These are phyloP conservation scores for Guadua angustifolia DNA, from an alignment of 176 grass and related monocot species.

Conservation along the genomic window DNA sequence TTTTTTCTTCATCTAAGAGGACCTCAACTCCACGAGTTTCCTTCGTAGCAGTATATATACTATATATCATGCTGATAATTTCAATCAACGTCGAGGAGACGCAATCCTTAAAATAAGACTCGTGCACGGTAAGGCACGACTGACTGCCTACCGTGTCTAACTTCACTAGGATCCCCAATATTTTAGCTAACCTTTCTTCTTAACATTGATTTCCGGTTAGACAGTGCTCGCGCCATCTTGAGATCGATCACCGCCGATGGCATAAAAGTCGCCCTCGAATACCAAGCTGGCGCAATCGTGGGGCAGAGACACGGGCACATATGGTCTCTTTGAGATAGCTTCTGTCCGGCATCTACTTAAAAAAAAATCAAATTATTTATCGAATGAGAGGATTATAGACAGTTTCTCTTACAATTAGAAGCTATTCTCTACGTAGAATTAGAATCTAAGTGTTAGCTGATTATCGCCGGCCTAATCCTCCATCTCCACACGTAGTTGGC, in stretches of 20 bases:
- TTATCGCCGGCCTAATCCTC: too few species aligned
- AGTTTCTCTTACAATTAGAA: too few species aligned
- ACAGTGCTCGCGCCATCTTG: not conserved
- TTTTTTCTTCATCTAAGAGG: not conserved
- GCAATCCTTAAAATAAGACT: not conserved
- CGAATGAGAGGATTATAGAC: too few species aligned
- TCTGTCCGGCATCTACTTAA: too few species aligned
- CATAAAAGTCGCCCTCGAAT: not conserved
- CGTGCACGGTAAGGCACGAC: not conserved
- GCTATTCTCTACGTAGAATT: too few species aligned
- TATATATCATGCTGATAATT: not conserved
- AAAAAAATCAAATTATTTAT: too few species aligned
- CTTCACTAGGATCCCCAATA: not conserved
- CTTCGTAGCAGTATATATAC: not conserved
- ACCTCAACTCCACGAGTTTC: not conserved
- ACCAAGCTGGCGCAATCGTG: not conserved
- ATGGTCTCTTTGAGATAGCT: too few species aligned
- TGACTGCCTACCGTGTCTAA: not conserved
- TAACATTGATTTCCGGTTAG: not conserved
- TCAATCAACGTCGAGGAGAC: not conserved
- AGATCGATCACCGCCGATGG: not conserved
- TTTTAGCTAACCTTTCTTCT: not conserved
- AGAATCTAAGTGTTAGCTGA: too few species aligned
- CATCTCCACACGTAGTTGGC: too few species aligned
- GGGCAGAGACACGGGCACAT: not conserved